Evolutionary conservation across 257 asterid genomes (phyloP).

Genomic region (Solanum stenotomum): DNA sequence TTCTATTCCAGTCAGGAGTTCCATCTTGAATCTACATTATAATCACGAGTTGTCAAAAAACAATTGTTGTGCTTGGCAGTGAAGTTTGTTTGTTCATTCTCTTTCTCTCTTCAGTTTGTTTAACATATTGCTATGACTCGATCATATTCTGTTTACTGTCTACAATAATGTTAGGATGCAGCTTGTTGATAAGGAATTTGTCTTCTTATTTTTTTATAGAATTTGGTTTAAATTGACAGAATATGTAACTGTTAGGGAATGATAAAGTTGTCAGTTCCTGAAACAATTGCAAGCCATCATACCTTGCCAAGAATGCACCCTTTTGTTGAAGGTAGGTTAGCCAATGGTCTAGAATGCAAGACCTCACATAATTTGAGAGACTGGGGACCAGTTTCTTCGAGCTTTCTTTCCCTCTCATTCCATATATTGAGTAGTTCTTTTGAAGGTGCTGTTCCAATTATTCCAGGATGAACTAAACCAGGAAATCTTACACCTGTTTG

Average conservation of each 20-base stretch:
- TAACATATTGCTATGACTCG: neutral
- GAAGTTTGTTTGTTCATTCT: neutral
- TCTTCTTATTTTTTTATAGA: neutral
- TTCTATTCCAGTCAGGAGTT: conserved; percentile 73
- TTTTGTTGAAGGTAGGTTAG: conserved; percentile 68
- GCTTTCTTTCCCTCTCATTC: conserved; percentile 71
- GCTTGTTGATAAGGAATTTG: neutral
- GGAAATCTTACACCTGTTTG: conserved; percentile 78
- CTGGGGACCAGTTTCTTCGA: conserved; percentile 58
- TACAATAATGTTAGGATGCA: neutral
- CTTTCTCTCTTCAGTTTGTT: neutral
- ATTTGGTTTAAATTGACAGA: neutral
- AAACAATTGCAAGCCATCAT: neutral
- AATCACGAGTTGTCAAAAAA: neutral
- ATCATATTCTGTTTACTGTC: neutral
- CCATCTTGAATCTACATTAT: conserved; percentile 60
- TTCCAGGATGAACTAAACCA: conserved; percentile 87
- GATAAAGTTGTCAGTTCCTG: neutral
- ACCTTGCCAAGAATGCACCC: conserved; percentile 97
- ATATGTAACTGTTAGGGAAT: neutral
- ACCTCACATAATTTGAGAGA: conserved; percentile 75
- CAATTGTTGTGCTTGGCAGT: neutral
- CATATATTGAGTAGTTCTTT: conserved; percentile 70
- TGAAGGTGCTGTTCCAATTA: conserved; percentile 94
- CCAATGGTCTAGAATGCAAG: conserved; percentile 76